Evolutionary conservation across 169 alveolate species (phyloP), one percentile per base, ranked within the genome.

Genomic region (Toxoplasma gondii): DNA sequence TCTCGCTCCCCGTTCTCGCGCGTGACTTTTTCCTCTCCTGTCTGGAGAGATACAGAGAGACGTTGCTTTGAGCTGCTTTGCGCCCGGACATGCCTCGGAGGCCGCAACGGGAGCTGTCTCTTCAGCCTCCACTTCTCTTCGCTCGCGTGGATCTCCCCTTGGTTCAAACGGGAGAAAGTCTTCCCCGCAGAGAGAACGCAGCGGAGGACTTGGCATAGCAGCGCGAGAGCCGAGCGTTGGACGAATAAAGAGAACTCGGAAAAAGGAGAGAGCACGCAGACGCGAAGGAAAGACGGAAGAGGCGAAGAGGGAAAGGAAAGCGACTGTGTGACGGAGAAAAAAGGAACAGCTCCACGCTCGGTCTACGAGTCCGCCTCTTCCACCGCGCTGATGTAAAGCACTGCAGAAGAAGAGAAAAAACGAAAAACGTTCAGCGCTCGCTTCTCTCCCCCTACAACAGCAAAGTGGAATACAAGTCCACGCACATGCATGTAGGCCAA

Each of bases 331-430:
- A 1, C 49, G n/a, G 44, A 78, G 43, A 78, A n/a, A 78, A 16
- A n/a, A 78, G 44, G n/a, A 9, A 53, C 27, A 53, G 9, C 27
- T 53, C 67, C 67, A 19, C 67, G 19, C 29, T 34, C 82, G 9
- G 44, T 16, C 43, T 74, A 74, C 84, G 44, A 2, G 27, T 74
- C 44, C 43, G 39, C 2, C 24, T 22, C 84, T 16, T 74, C 84
- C 84, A n/a, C 84, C 43, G 84, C 84, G 84, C 84, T 74, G 84
- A 74, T 74, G 43, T 74, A 74, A 41, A 74, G 43, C 84, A 74
- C 84, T 74, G 84, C 84, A 74, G 84, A 41, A n/a, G 1, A 1
- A 74, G 9, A 36, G 45, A 74, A 44, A 17, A 74, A 31, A 69
- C 1, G 9, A 74, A 36, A 10, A 36, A 34, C 41, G 2, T 74